Evolutionary conservation across 352 stramenopile species (phyloP).

Genomic region (Elongisporangium prolatum): DNA sequence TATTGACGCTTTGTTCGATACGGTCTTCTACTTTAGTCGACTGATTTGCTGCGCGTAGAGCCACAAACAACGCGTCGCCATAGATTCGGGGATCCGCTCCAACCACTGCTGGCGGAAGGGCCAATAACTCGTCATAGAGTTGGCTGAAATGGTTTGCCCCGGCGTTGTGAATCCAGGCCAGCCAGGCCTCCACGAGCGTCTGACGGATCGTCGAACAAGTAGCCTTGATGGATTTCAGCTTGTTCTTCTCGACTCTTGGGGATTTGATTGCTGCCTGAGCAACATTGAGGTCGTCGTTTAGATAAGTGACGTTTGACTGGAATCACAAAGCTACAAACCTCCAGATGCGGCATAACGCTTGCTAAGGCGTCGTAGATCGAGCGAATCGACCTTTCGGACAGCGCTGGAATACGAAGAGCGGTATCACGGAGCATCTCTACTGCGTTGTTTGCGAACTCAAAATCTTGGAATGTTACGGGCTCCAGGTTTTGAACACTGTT

Average conservation of each 20-base stretch:
- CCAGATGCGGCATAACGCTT: slow-evolving; percentile 49
- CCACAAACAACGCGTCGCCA: slow-evolving; percentile 50
- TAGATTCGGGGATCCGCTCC: slow-evolving; percentile 66
- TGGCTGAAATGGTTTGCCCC: slow-evolving; percentile 21
- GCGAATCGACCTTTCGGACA: slow-evolving; percentile 22
- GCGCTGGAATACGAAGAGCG: slow-evolving; percentile 25
- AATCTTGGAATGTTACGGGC: slow-evolving; percentile 33
- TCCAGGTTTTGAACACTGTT: slow-evolving; percentile 33
- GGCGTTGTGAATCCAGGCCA: slow-evolving; percentile 61
- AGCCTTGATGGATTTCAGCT: slow-evolving; percentile 40
- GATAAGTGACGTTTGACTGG: too few relatives aligned
- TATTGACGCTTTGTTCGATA: slow-evolving; percentile 20
- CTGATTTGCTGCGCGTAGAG: slow-evolving; percentile 8
- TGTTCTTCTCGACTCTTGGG: slow-evolving; percentile 20
- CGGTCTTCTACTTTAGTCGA: slow-evolving; percentile 21
- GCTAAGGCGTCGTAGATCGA: slow-evolving; percentile 32
- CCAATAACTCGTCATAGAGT: slow-evolving; percentile 37
- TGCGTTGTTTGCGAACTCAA: slow-evolving; percentile 45
- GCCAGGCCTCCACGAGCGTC: slow-evolving; percentile 55
- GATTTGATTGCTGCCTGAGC: slow-evolving; percentile 24
- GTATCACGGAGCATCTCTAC: slow-evolving; percentile 62
- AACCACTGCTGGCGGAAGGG: slow-evolving; percentile 25
- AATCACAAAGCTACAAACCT: slow-evolving; percentile 22
- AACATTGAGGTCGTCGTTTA: not conserved
- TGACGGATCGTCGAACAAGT: slow-evolving; percentile 55